These are phyloP conservation scores for Torulaspora maleeae DNA, from an alignment of 805 yeast genomes.

Conservation along the genomic window DNA sequence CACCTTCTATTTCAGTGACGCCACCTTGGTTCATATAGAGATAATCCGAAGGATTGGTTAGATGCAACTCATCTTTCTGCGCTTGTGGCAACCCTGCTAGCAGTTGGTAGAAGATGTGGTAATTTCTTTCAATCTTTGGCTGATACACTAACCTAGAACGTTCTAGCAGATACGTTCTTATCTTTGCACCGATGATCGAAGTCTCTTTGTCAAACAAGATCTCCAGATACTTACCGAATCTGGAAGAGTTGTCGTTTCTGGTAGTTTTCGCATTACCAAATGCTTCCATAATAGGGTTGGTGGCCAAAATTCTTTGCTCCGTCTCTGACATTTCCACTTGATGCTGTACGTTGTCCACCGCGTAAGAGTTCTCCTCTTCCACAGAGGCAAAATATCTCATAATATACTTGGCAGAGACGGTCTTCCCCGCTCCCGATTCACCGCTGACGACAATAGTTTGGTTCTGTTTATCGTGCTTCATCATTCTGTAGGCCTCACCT, in stretches of 20 bases:
- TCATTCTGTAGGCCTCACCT: conserved; percentile 92
- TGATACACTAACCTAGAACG: conserved; percentile 93
- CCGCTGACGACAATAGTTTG: conserved; percentile 97
- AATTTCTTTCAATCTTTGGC: conserved; percentile 82
- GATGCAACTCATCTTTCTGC: conserved; percentile 53
- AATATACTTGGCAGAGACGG: conserved; percentile 94
- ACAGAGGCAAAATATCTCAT: conserved; percentile 98
- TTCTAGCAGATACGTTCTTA: conserved; percentile 87
- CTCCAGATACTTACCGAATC: conserved; percentile 92
- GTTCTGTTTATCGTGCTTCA: conserved; percentile 78
- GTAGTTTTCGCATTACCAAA: conserved; percentile 95
- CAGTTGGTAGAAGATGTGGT: conserved; percentile 90
- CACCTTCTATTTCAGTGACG: conserved; percentile 58
- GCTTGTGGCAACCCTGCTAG: conserved; percentile 60
- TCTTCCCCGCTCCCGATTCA: conserved; percentile 98
- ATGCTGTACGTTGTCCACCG: conserved; percentile 27
- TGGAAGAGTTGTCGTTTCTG: conserved; percentile 87
- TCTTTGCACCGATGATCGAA: conserved; percentile 90
- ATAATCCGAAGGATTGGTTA: conserved; percentile 64
- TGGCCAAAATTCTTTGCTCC: conserved; percentile 90
- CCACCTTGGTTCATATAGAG: conserved; percentile 90
- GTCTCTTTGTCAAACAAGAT: conserved; percentile 72
- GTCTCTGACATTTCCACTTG: conserved; percentile 73
- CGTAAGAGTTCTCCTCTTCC: conserved; percentile 44
- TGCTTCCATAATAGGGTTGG: conserved; percentile 88